phyloP scores from a whole-genome alignment of 2,329 filamentous ascomycete species.

The Neofusicoccum parvum region DNA sequence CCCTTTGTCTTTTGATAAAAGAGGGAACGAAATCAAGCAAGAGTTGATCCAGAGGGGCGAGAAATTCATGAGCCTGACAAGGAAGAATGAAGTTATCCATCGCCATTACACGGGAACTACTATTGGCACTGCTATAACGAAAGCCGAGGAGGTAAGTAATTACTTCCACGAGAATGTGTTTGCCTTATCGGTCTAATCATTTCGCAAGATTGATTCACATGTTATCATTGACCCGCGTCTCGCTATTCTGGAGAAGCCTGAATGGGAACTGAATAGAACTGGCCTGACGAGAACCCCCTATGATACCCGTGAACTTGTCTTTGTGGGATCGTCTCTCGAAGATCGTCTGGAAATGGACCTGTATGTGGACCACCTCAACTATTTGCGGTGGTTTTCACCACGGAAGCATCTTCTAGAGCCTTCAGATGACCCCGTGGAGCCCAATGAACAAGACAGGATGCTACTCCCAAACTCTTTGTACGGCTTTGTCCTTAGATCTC shows the following conservation, averaged over 20 bases:
- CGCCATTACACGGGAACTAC: not conserved
- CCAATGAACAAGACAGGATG: not conserved
- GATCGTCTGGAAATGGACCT: too few relatives aligned
- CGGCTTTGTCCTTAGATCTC: not conserved
- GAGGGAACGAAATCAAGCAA: rapidly evolving
- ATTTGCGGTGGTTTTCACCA: too few relatives aligned
- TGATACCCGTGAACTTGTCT: not conserved
- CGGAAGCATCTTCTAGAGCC: not conserved
- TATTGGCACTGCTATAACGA: not conserved
- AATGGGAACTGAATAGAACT: not conserved
- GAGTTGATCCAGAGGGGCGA: not conserved
- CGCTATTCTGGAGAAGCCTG: not conserved
- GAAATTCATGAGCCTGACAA: not conserved
- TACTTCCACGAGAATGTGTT: not conserved
- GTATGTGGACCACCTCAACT: too few relatives aligned
- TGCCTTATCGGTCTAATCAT: not conserved
- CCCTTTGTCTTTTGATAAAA: not conserved
- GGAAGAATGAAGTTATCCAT: not conserved
- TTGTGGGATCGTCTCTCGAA: too few relatives aligned
- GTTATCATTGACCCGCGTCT: not conserved
- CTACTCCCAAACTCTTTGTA: not conserved
- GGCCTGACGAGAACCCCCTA: not conserved
- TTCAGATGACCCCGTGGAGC: not conserved
- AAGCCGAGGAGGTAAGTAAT: not conserved
- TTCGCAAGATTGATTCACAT: not conserved